Percentiles rank a stretch among this genome's conserved stretches.
These are phyloP conservation scores for Phytophthora multivora DNA, from an alignment of 352 stramenopile genomes.

Conservation along the genomic window DNA sequence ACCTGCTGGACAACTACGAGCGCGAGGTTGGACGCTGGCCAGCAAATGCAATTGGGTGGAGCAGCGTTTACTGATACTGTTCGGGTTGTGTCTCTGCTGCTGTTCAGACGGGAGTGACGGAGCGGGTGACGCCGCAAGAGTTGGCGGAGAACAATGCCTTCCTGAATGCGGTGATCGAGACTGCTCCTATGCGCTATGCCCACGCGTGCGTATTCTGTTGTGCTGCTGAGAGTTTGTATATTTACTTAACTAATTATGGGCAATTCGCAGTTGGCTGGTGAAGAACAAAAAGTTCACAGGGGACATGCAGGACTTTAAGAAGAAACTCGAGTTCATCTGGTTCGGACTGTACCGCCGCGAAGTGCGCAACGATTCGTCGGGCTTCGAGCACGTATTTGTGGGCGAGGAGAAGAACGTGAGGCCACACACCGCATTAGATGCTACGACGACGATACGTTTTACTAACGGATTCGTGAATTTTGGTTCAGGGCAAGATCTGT, in stretches of 20 bases:
- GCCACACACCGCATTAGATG: not conserved
- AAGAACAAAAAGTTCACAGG: conserved; percentile 88
- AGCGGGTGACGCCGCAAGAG: conserved; percentile 89
- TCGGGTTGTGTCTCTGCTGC: not conserved
- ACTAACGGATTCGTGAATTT: not conserved
- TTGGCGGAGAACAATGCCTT: conserved; percentile 91
- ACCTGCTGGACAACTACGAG: conserved; percentile 92
- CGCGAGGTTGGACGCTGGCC: conserved; percentile 43
- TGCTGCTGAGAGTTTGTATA: not conserved
- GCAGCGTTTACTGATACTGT: not conserved
- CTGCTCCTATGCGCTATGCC: conserved; percentile 93
- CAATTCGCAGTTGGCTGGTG: conserved; percentile 61
- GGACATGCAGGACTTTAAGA: conserved; percentile 81
- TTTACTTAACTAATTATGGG: not conserved
- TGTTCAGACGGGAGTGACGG: conserved; percentile 77
- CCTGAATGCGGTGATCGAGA: conserved; percentile 92
- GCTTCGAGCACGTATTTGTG: conserved; percentile 98
- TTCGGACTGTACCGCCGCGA: conserved; percentile 94
- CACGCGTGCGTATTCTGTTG: conserved; percentile 68
- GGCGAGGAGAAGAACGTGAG: conserved; percentile 93
- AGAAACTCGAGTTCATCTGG: conserved; percentile 94
- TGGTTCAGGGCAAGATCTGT: conserved; percentile 76
- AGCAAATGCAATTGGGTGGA: not conserved
- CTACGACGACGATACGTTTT: not conserved
- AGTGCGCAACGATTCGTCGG: conserved; percentile 89